These are phyloP conservation scores for Rhizopogon vulgaris DNA, from an alignment of 768 basidiomycete species.

Conservation along the genomic window DNA sequence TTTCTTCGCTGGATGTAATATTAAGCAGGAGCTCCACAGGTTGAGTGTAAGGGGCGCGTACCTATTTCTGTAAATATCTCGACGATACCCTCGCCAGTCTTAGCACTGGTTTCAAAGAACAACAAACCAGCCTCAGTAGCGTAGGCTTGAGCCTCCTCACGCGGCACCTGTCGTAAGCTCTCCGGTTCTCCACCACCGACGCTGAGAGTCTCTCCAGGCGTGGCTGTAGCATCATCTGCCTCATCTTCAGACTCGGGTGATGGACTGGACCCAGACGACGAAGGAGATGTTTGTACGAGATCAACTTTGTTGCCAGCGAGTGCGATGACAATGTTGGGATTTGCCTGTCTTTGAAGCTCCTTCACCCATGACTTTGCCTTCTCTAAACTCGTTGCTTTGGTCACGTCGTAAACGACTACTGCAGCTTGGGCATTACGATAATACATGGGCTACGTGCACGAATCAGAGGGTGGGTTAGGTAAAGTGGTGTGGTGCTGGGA, in stretches of 20 bases:
- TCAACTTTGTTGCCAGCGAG: conserved; percentile 98
- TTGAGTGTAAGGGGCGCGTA: conserved; percentile 34
- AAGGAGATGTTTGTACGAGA: conserved; percentile 65
- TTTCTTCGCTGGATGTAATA: conserved; percentile 54
- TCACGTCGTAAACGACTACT: conserved; percentile 97
- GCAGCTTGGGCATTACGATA: conserved; percentile 98
- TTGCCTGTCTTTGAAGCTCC: conserved; percentile 96
- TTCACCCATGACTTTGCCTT: conserved; percentile 99
- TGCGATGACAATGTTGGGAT: conserved; percentile 98
- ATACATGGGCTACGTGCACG: conserved; percentile 78
- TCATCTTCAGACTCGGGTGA: conserved; percentile 78
- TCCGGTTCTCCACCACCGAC: conserved; percentile 52
- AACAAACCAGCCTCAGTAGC: conserved; percentile 90
- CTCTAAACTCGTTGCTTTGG: conserved; percentile 91
- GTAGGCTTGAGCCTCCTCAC: conserved; percentile 94
- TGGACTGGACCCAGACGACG: conserved; percentile 41
- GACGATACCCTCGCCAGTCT: conserved; percentile 91
- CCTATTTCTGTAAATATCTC: conserved; percentile 99
- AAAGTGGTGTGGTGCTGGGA: conserved; percentile 11
- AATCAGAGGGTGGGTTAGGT: conserved; percentile 3
- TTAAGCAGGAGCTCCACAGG: not conserved
- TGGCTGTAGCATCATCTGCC: conserved; percentile 87
- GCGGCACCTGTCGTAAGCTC: conserved; percentile 80
- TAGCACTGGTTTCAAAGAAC: conserved; percentile 97
- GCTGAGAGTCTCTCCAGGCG: conserved; percentile 65